These are phyloP conservation scores for Monilinia polystroma DNA, from an alignment of 2,329 filamentous ascomycete species.

Conservation along the genomic window DNA sequence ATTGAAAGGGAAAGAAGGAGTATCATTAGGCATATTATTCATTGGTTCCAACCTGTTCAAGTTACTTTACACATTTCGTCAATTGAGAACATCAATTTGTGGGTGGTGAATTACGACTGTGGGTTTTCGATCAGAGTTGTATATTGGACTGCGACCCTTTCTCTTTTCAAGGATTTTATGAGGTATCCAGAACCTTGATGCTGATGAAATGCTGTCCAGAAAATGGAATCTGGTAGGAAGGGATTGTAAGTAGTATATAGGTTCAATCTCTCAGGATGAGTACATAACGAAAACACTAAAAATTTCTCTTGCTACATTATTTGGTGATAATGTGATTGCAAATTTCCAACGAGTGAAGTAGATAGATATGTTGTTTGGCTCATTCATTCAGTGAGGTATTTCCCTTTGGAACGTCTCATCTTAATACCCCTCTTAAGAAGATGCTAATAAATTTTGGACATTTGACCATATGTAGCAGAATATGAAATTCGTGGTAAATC, in stretches of 20 bases:
- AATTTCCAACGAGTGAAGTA: neutral
- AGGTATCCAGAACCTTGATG: slow-evolving; percentile 17
- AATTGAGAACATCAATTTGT: slow-evolving; percentile 14
- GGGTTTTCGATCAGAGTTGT: slow-evolving; percentile 13
- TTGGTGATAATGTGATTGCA: neutral
- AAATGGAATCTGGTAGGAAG: neutral
- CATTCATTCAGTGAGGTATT: neutral
- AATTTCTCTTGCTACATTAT: neutral
- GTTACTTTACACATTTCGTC: neutral
- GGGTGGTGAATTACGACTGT: slow-evolving; percentile 17
- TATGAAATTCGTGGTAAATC: neutral
- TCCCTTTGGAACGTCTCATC: neutral
- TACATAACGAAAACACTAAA: neutral
- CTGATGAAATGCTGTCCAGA: neutral
- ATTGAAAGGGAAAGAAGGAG: slow-evolving; percentile 1
- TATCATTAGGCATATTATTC: slow-evolving; percentile 1
- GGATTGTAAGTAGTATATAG: slow-evolving; percentile 7
- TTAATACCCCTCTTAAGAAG: neutral
- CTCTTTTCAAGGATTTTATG: slow-evolving; percentile 7
- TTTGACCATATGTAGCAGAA: neutral
- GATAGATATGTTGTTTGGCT: neutral
- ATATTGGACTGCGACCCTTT: slow-evolving; percentile 14
- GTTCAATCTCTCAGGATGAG: neutral
- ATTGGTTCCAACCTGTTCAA: slow-evolving; percentile 1
- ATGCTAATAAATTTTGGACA: neutral